Base-by-base conservation (phyloP, 306 rosid genomes). In the Medicago lupulina region DNA sequence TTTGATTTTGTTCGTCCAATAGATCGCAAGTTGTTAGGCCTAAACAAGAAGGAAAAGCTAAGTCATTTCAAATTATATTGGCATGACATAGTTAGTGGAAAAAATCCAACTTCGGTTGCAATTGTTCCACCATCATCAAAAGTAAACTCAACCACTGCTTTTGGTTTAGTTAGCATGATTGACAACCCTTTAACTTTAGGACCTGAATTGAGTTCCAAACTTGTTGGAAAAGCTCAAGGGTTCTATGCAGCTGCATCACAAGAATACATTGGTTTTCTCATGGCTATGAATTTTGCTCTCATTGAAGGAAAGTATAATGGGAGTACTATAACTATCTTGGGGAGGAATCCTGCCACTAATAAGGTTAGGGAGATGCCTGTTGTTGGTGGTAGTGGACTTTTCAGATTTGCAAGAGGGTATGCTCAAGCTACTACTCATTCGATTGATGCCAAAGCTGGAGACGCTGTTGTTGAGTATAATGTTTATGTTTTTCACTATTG, bases 311-410 rank as follows among this genome's bases (percentile, higher is more conserved):
- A 93, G 43, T 91, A 93, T 47, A 93, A 89, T 41, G 98, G 97
- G 0, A 93, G 98, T 74, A 82, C 87, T 9, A 28, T 90, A 16
- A 86, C 92, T 0, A 62, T 90, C 3, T 18, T 93, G 58, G 98
- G 98, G 2, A 81, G 92, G 79, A 90, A 93, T 64, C 76, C 75
- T 0, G 84, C 89, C 0, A 59, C 81, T 43, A 1, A 78, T 1
- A 84, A 75, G 31, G 87, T 88, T 3, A 87, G 97, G 60, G 96
- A 93, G 67, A 84, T 93, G 98, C 97, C 97, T 5, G 92, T 91
- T 68, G 79, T 91, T 34, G 97, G 96, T 13, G 97, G 98, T 0
- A 91, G 96, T 59, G 96, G 98, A 0, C 86, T 90, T 34, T 93
- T 93, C 86, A 47, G 98, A 28, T 89, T 93, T 76, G 95, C 97